Percentiles rank a stretch among this genome's conserved stretches.
phyloP scores from a whole-genome alignment of 208 protist genomes.

The Trypanosoma rangeli region DNA sequence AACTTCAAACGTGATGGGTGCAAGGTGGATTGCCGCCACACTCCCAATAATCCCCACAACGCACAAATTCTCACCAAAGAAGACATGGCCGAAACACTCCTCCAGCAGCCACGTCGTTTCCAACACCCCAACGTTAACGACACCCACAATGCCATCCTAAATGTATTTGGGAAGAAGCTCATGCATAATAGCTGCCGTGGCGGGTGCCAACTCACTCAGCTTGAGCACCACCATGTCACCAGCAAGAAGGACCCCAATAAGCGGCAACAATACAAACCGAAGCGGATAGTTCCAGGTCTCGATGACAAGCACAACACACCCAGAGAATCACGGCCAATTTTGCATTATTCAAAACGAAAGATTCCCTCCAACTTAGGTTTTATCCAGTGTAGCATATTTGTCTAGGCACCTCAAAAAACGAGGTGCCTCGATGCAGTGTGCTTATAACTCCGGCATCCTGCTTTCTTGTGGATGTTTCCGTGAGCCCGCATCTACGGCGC shows the following conservation, averaged over 20 bases:
- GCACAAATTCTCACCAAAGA: slow-evolving; percentile 86
- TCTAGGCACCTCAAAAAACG: slow-evolving; percentile 41
- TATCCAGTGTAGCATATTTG: slow-evolving; percentile 35
- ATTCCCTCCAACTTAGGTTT: slow-evolving; percentile 28
- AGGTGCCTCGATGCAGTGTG: slow-evolving; percentile 28
- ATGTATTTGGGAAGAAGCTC: slow-evolving; percentile 76
- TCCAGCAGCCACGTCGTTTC: slow-evolving; percentile 74
- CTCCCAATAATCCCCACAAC: slow-evolving; percentile 81
- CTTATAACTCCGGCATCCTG: slow-evolving; percentile 32
- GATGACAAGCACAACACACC: slow-evolving; percentile 92
- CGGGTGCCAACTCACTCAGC: slow-evolving; percentile 66
- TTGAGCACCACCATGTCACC: slow-evolving; percentile 93
- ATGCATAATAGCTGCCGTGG: slow-evolving; percentile 44
- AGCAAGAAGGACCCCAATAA: slow-evolving; percentile 83
- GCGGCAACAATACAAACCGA: slow-evolving; percentile 56
- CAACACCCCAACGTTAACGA: slow-evolving; percentile 64
- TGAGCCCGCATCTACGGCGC: slow-evolving; percentile 51
- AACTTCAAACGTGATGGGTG: slow-evolving; percentile 92
- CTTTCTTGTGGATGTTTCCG: slow-evolving; percentile 24
- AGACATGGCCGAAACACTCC: slow-evolving; percentile 89
- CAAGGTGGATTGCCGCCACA: slow-evolving; percentile 85
- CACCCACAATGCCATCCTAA: slow-evolving; percentile 34
- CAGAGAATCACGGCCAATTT: slow-evolving; percentile 60
- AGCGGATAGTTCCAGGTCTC: slow-evolving; percentile 94
- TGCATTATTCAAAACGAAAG: slow-evolving; percentile 27